Percentiles rank a stretch among this genome's conserved stretches.
These are phyloP conservation scores for Trametes versicolor DNA, from an alignment of 1,284 basidiomycete genomes.

Conservation along the genomic window DNA sequence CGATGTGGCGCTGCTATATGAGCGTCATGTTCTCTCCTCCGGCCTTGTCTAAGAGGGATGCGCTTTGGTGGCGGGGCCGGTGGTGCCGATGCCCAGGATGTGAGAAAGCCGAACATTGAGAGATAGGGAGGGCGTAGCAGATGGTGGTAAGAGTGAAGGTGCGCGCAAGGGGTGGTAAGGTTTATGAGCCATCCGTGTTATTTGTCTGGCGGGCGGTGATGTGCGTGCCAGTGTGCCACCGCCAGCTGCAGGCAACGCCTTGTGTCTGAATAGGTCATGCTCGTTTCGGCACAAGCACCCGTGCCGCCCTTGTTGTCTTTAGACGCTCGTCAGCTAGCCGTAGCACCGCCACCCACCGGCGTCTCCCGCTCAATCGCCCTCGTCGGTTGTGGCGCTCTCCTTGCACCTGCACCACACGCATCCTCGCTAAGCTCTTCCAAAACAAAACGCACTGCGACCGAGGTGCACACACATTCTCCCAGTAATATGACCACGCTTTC, in stretches of 20 bases:
- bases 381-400: not conserved
- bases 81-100: not conserved
- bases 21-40: not conserved
- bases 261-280: slow-evolving; percentile 14
- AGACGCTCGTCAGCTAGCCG: slow-evolving; percentile 1
- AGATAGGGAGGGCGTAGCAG: not conserved
- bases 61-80: not conserved
- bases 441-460: too few species aligned
- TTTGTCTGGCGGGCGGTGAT: not conserved
- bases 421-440: too few species aligned
- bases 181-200: slow-evolving; percentile 2
- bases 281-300: slow-evolving; percentile 19
- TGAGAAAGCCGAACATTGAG: not conserved
- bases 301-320: slow-evolving; percentile 19
- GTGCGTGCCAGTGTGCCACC: slow-evolving; percentile 7
- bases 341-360: slow-evolving; percentile 13
- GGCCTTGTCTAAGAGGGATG: not conserved
- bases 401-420: too few species aligned
- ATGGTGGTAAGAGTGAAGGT: slow-evolving; percentile 8
- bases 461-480: too few species aligned
- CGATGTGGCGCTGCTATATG: too few species aligned
- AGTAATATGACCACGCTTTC: too few species aligned
- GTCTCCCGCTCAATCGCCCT: not conserved
- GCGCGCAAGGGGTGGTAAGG: not conserved
- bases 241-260: slow-evolving; percentile 15